Evolutionary conservation across 78 protist genomes (phyloP), one percentile per base, ranked within the genome.

Genomic region (Thecamonas trahens): DNA sequence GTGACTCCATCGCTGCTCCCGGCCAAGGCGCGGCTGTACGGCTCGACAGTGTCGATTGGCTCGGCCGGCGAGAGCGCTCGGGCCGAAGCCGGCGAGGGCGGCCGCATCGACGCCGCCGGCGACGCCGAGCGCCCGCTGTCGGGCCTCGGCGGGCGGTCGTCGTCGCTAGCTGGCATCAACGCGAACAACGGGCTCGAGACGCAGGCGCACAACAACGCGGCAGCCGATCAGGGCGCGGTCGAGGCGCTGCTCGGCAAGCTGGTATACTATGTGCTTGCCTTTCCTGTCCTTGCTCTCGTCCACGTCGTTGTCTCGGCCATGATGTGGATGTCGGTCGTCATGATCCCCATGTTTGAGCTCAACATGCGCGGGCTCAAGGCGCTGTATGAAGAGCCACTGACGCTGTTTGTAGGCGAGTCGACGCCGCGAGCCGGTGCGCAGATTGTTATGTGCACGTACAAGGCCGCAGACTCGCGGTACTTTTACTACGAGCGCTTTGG

Each of bases 301-400:
- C 76, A 70, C 37, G 54, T 15, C 20, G 3, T 52, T 7, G 40
- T 32, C 17, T 39, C 17, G 28, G 31, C 22, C 11, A 15, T 82
- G 15, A 28, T 71, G n/a, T 86, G 86, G 86, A 32, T 83, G 63
- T 14, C 72, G 14, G 85, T 86, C 15, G 72, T 80, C 49, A 40
- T 53, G 63, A 83, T 86, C 52, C 91, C 91, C 54, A 86, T 77
- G 15, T 69, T 86, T 14, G 74, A 85, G 57, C 81, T 83, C 20
- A 7, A 54, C 53, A 29, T n/a, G n/a, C n/a, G n/a, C n/a, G n/a
- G n/a, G n/a, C n/a, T n/a, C n/a, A n/a, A n/a, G n/a, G n/a, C n/a
- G n/a, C n/a, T n/a, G n/a, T n/a, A n/a, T n/a, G n/a, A 66, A 24
- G 20, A 45, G 24, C 44, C 3, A 15, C 29, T 31, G 5, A 31